phyloP scores from a whole-genome alignment of 169 alveolate genomes.

The Eimeria tenella region DNA sequence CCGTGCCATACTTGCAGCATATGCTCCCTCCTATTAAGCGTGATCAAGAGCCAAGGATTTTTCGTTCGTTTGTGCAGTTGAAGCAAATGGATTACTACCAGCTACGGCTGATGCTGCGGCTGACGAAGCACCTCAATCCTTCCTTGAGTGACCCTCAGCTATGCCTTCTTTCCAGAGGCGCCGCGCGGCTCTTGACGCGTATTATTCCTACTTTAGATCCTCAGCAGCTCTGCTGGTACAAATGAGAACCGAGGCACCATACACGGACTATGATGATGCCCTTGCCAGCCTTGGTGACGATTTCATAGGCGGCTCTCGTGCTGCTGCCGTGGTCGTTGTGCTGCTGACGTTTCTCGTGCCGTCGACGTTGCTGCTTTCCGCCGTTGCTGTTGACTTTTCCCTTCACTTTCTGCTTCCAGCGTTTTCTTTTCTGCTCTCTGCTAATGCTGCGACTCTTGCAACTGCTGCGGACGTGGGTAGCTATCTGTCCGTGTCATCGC shows the following conservation, averaged over 20 bases:
- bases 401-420: not conserved
- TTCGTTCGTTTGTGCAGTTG: not conserved
- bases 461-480: not conserved
- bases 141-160: not conserved
- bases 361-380: not conserved
- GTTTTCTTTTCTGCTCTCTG: not conserved
- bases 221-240: constrained; percentile 55
- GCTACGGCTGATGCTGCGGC: constrained; percentile 58
- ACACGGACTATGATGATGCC: not conserved
- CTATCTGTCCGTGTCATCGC: not conserved
- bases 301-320: not conserved
- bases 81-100: constrained; percentile 16
- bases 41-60: not conserved
- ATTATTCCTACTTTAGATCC: not conserved
- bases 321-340: not conserved
- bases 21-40: no score
- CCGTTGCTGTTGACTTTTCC: not conserved
- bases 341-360: not conserved
- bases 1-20: not conserved
- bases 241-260: not conserved
- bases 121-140: constrained; percentile 13
- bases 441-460: not conserved
- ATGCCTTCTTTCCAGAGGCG: not conserved
- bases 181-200: constrained; percentile 1
- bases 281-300: not conserved